Conservation (phyloP, 1,284 basidiomycete genomes). For the Violaceomyces palustris region DNA sequence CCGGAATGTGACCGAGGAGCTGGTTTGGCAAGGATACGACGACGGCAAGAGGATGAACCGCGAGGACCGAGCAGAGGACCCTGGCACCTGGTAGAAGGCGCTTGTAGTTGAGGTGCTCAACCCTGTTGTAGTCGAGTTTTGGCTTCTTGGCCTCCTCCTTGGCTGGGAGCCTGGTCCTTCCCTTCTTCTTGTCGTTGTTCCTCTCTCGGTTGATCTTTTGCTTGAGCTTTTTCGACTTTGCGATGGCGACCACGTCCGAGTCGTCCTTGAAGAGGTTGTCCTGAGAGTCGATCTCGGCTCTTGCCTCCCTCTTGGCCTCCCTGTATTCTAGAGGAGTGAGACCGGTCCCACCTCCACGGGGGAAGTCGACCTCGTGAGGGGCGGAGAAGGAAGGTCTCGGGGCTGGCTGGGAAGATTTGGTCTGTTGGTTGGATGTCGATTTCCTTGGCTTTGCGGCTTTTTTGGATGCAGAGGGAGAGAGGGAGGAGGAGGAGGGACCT, state of each 20-base stretch:
- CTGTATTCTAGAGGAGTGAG: constrained; percentile 90
- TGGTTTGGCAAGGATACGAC: constrained; percentile 92
- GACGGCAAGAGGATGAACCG: constrained; percentile 81
- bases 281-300: constrained; percentile 68
- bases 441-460: constrained; percentile 15
- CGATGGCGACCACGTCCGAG: constrained; percentile 12
- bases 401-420: neutral
- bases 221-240: constrained; percentile 31
- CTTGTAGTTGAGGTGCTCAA: constrained; percentile 95
- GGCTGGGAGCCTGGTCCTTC: constrained; percentile 20
- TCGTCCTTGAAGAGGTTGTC: constrained; percentile 63
- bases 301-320: constrained; percentile 73
- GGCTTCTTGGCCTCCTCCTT: constrained; percentile 16
- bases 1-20: constrained; percentile 87
- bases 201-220: constrained; percentile 36
- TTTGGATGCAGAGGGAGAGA: constrained; percentile 12
- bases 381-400: constrained; percentile 12
- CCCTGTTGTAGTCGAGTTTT: constrained; percentile 60
- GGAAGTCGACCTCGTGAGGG: constrained; percentile 69
- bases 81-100: constrained; percentile 78
- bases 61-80: constrained; percentile 77
- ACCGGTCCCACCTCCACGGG: constrained; percentile 69
- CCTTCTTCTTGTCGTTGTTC: constrained; percentile 45
- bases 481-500: constrained; percentile 8
- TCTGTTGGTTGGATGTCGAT: neutral